Percentiles rank a stretch among this genome's conserved stretches.
Conservation (phyloP, 1,284 basidiomycete genomes). For the Volvariella volvacea region DNA sequence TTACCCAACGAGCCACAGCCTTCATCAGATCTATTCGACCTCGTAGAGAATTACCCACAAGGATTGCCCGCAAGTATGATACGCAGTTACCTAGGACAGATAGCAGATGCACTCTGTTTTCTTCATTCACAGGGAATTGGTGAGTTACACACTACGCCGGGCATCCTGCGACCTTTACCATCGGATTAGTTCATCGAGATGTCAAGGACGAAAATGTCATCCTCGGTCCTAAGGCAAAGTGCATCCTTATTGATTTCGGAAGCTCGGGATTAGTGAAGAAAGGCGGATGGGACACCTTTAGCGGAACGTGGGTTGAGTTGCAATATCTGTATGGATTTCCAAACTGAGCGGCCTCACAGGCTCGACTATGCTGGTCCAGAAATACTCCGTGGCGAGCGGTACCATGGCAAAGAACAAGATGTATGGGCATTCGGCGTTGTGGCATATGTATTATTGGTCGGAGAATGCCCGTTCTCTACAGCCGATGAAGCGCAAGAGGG, state of each 20-base stretch:
- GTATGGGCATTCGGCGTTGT: conserved; percentile 99
- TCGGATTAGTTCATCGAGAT: conserved; percentile 81
- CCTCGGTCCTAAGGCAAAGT: conserved; percentile 64
- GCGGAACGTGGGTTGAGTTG: conserved; percentile 66
- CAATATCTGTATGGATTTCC: background rate
- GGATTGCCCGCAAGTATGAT: conserved; percentile 77
- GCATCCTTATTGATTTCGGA: conserved; percentile 95
- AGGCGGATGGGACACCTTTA: conserved; percentile 91
- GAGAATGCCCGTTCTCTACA: conserved; percentile 91
- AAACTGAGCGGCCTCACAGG: conserved; percentile 31
- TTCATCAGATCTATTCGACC: conserved; percentile 87
- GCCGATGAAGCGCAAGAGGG: conserved; percentile 81
- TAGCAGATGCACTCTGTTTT: conserved; percentile 89
- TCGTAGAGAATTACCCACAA: conserved; percentile 85
- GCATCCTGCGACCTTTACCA: conserved; percentile 6
- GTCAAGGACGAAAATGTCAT: conserved; percentile 99
- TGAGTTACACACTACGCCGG: conserved; percentile 24
- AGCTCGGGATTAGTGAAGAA: conserved; percentile 85
- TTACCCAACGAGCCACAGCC: conserved; percentile 43
- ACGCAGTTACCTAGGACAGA: conserved; percentile 87
- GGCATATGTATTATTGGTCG: conserved; percentile 91
- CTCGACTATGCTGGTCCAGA: conserved; percentile 96
- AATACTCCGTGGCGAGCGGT: conserved; percentile 91
- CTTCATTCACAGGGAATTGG: conserved; percentile 88
- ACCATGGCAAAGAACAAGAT: conserved; percentile 94